A percentile compares a stretch with the other conserved stretches of the same genome.
Conservation (phyloP, 352 stramenopile species). For the Globisporangium iwayamae region DNA sequence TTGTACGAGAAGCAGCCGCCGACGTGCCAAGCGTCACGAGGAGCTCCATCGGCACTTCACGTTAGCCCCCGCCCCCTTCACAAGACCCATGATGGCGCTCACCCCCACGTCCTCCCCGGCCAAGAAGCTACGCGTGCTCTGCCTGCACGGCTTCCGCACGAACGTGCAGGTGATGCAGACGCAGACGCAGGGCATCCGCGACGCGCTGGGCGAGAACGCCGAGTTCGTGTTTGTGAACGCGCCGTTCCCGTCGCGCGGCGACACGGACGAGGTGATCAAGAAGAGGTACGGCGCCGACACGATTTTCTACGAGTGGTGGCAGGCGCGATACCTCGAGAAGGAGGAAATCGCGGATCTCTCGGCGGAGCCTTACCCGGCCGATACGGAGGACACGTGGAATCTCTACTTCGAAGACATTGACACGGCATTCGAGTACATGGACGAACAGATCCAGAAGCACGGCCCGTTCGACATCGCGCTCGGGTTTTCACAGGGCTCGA, state of each 20-base stretch:
- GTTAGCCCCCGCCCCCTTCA: background rate
- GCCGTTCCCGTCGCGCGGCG: constrained; percentile 21
- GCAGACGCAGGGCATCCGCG: constrained; percentile 40
- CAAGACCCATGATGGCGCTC: background rate
- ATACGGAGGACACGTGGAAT: constrained; percentile 24
- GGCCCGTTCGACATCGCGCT: constrained; percentile 50
- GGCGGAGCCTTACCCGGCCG: constrained; percentile 16
- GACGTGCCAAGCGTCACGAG: background rate
- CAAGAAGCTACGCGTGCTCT: constrained; percentile 42
- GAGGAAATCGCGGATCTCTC: constrained; percentile 20
- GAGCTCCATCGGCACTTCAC: background rate
- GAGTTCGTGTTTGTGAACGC: constrained; percentile 48
- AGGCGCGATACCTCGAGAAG: constrained; percentile 24
- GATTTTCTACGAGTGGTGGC: constrained; percentile 50
- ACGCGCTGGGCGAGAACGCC: constrained; percentile 26
- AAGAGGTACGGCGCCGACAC: constrained; percentile 24
- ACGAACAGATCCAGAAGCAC: constrained; percentile 29
- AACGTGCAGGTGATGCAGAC: constrained; percentile 46
- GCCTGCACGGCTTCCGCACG: constrained; percentile 56
- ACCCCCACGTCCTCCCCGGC: background rate
- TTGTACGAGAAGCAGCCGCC: background rate
- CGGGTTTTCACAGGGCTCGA: constrained; percentile 55
- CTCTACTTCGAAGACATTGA: constrained; percentile 35
- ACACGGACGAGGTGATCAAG: constrained; percentile 25
- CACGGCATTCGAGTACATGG: constrained; percentile 33